Evolutionary conservation across 768 basidiomycete genomes (phyloP), one percentile per base, ranked within the genome.

Genomic region (Panaeolus papilionaceus): DNA sequence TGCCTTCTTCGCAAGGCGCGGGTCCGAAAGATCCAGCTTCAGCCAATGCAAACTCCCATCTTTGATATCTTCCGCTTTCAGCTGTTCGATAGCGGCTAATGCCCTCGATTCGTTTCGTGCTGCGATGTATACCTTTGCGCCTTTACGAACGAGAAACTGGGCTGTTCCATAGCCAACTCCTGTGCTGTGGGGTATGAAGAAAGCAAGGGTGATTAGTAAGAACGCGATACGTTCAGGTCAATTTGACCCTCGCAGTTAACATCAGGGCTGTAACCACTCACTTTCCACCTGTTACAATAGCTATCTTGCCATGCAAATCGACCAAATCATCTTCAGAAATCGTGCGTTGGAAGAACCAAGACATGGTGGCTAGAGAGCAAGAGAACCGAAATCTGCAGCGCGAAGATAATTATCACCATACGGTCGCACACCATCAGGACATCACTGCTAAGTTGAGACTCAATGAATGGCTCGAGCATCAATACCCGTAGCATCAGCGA

Each of bases 251-350:
- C 1, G 23, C 23, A 23, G 23, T 23, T 23, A 23, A 23, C 23
- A 23, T 23, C 23, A 23, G 23, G 23, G 23, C 23, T 23, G 23
- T 23, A 23, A 23, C 23, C 4, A 75, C 80, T 62, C 61, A 83
- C 83, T 81, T 84, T 64, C 84, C 85, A 11, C 86, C 86, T 0
- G 84, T 85, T 38, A 86, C 83, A 20, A 88, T 71, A 0, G 78
- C 82, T 2, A 85, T 82, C 67, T 82, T 84, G 20, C 83, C 84
- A 0, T 73, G 77, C 4, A 86, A 75, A 71, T 86, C 81, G n/a
- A 79, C 77, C 16, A 86, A 76, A 64, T 87, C 85, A 16, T 71
- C 74, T 20, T 74, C 75, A 1, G 78, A 75, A 64, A 79, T 70
- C 51, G 76, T 51, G 20, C 47, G 47, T 51, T 26, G 20, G 4